Conservation (phyloP, 1,284 basidiomycete genomes). For the Blastosporella zonata region DNA sequence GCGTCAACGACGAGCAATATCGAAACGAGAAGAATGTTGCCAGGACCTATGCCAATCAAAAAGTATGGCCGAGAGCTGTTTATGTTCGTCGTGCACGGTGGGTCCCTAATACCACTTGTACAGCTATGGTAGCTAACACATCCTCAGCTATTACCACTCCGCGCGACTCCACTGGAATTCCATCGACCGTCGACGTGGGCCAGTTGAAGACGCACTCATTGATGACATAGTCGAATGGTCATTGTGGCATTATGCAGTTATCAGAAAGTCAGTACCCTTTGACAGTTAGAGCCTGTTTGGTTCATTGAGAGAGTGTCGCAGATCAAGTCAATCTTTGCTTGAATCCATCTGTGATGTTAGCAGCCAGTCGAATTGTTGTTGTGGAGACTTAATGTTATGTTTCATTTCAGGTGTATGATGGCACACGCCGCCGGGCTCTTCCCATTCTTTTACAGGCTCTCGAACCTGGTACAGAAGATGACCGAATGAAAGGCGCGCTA, state of each 20-base stretch:
- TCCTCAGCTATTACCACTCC: constrained; percentile 57
- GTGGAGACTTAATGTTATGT: background rate
- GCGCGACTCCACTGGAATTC: constrained; percentile 71
- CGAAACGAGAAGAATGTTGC: constrained; percentile 60
- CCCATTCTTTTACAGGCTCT: constrained; percentile 70
- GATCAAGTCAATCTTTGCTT: constrained; percentile 58
- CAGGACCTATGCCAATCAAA: constrained; percentile 65
- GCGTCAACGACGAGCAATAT: constrained; percentile 58
- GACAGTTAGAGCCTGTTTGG: background rate
- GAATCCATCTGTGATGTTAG: constrained; percentile 56
- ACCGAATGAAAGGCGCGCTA: constrained; percentile 90
- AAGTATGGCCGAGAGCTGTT: constrained; percentile 68
- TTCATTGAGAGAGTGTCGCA: constrained; percentile 22
- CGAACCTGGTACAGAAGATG: constrained; percentile 75
- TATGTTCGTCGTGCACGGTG: constrained; percentile 65
- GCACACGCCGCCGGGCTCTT: constrained; percentile 64
- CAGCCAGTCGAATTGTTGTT: background rate
- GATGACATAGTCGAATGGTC: constrained; percentile 83
- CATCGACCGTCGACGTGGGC: constrained; percentile 67
- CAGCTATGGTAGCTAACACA: background rate
- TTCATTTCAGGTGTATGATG: constrained; percentile 64
- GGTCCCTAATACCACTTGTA: constrained; percentile 13
- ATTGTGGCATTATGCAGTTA: constrained; percentile 77
- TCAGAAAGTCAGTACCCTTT: constrained; percentile 48
- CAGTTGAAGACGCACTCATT: constrained; percentile 74